phyloP scores from a whole-genome alignment of 2,329 filamentous ascomycete genomes.

The Diaporthe batatas region DNA sequence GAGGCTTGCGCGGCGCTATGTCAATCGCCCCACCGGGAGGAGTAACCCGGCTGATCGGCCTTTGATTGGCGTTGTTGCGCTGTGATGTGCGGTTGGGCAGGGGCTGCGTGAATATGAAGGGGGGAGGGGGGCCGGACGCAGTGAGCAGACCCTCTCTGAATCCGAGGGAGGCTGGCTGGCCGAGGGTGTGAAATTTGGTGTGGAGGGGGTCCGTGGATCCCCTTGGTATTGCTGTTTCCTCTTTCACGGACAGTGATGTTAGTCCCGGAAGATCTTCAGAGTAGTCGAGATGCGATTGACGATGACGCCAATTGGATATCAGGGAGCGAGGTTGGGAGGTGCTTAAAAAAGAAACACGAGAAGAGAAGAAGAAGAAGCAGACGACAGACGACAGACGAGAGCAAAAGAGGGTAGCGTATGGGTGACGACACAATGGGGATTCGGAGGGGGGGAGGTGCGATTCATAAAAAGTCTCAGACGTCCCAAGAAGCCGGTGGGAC shows the following conservation, averaged over 20 bases:
- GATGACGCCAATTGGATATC: slow-evolving; percentile 32
- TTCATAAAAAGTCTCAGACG: slow-evolving; percentile 31
- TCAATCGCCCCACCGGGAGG: slow-evolving; percentile 42
- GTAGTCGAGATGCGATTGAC: slow-evolving; percentile 36
- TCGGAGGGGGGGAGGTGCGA: background rate
- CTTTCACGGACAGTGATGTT: slow-evolving; percentile 40
- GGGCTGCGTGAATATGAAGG: slow-evolving; percentile 37
- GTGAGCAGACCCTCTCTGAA: slow-evolving; percentile 35
- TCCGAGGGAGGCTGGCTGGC: slow-evolving; percentile 11
- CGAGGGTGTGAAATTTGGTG: slow-evolving; percentile 25
- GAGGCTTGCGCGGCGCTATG: slow-evolving; percentile 44
- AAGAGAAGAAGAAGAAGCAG: slow-evolving; percentile 43
- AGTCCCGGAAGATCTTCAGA: slow-evolving; percentile 36
- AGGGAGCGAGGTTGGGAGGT: slow-evolving; percentile 24
- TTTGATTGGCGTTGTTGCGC: slow-evolving; percentile 33
- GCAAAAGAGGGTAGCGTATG: background rate
- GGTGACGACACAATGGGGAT: background rate
- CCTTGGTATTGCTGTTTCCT: slow-evolving; percentile 31
- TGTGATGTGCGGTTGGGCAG: slow-evolving; percentile 38
- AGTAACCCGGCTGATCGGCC: slow-evolving; percentile 42
- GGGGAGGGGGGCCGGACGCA: slow-evolving; percentile 14
- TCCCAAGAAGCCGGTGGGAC: slow-evolving; percentile 27
- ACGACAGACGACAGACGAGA: slow-evolving; percentile 28
- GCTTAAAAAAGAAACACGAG: slow-evolving; percentile 8
- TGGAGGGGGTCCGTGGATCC: slow-evolving; percentile 27